Conservation (phyloP, 169 alveolate genomes). For the Plasmodium billcollinsi region DNA sequence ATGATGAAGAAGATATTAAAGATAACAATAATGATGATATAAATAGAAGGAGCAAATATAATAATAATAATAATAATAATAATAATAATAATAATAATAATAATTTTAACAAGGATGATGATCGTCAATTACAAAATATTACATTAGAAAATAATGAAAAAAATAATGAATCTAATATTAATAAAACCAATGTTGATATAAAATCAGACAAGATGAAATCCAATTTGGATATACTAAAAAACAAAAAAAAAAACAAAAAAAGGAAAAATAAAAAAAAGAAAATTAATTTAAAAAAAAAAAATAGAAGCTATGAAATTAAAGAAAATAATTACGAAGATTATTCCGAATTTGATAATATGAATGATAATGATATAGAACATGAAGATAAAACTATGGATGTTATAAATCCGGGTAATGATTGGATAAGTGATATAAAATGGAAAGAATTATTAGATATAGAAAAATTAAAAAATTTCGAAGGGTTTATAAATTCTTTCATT, state of each 20-base stretch:
- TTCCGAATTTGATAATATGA: constrained; percentile 29
- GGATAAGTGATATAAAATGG: constrained; percentile 76
- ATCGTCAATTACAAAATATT: constrained; percentile 1
- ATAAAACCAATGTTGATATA: too few species aligned
- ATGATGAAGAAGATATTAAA: too few species aligned
- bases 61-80: neutral
- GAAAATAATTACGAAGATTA: constrained; percentile 17
- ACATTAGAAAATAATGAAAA: neutral
- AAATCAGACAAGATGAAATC: too few species aligned
- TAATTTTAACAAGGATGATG: neutral
- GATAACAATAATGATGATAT: too few species aligned
- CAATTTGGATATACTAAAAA: too few species aligned
- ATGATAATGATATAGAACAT: constrained; percentile 15
- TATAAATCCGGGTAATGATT: constrained; percentile 75
- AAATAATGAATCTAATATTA: too few species aligned
- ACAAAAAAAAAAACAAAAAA: constrained; percentile 32
- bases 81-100: constrained; percentile 7
- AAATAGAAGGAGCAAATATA: too few species aligned
- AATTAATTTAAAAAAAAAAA: constrained; percentile 16
- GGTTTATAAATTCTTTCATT: constrained; percentile 72
- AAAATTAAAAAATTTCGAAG: constrained; percentile 71
- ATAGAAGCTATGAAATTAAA: constrained; percentile 16
- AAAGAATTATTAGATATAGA: constrained; percentile 56
- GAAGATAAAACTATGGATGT: constrained; percentile 33
- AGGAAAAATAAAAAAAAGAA: constrained; percentile 25